Percentiles rank a stretch among this genome's conserved stretches.
Conservation (phyloP, 257 asterid species). For the Cynanchum wilfordii region DNA sequence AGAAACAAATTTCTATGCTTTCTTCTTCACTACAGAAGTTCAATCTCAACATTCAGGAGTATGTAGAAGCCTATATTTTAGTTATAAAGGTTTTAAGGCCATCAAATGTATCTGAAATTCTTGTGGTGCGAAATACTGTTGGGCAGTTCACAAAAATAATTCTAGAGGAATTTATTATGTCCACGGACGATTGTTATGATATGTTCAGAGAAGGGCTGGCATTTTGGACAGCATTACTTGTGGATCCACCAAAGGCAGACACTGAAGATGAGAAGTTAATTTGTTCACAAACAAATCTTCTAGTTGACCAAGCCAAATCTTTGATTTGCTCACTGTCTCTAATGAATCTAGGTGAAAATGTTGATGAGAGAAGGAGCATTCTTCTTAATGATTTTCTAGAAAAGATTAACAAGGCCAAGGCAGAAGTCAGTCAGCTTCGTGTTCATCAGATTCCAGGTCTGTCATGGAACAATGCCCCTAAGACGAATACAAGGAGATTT, state of each 20-base stretch:
- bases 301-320: background rate
- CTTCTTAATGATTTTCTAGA: background rate
- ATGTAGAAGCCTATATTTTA: no score
- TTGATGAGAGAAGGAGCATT: background rate
- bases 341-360: background rate
- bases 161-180: background rate
- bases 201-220: background rate
- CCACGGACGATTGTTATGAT: no score
- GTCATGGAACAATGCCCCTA: no score
- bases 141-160: background rate
- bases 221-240: background rate
- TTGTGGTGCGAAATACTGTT: background rate
- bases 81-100: background rate
- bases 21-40: background rate
- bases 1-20: background rate
- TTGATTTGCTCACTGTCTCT: no score
- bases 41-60: no score
- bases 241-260: background rate
- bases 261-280: background rate
- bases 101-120: background rate
- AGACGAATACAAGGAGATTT: no score
- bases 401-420: background rate
- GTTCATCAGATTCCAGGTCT: no score
- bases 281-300: background rate
- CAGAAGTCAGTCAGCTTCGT: no score